phyloP scores from a whole-genome alignment of 1,139 yeast species.

The Debaryomyces subglobosus region DNA sequence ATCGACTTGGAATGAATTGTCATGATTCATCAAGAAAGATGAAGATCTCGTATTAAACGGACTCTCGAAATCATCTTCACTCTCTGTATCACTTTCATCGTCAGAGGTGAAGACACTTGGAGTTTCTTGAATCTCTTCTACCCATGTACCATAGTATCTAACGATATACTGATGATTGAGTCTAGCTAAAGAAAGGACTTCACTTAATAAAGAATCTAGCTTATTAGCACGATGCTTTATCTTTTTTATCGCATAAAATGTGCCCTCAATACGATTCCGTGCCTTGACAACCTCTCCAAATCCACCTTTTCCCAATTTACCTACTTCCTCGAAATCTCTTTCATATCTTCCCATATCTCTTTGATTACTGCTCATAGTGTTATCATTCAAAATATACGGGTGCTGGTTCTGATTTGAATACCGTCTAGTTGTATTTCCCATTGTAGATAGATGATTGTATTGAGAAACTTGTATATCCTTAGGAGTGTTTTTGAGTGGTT shows the following conservation, averaged over 20 bases:
- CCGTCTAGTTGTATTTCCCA: constrained; percentile 16
- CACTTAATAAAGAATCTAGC: constrained; percentile 79
- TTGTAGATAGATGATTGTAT: neutral
- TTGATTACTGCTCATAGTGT: neutral
- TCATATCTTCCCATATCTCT: constrained; percentile 39
- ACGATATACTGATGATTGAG: constrained; percentile 95
- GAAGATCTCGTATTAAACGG: constrained; percentile 26
- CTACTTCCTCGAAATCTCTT: constrained; percentile 90
- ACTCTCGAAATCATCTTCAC: constrained; percentile 24
- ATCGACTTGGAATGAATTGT: constrained; percentile 54
- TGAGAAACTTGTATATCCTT: neutral
- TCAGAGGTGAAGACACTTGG: constrained; percentile 15
- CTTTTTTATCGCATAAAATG: constrained; percentile 92
- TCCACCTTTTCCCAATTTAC: constrained; percentile 91
- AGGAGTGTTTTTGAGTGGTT: neutral
- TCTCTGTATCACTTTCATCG: constrained; percentile 21
- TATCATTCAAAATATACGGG: constrained; percentile 7
- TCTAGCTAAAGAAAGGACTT: constrained; percentile 88
- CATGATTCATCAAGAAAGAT: constrained; percentile 34
- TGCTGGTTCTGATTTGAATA: constrained; percentile 23
- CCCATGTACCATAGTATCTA: constrained; percentile 96
- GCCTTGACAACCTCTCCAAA: constrained; percentile 98
- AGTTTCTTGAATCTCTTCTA: constrained; percentile 60
- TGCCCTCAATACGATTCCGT: constrained; percentile 87
- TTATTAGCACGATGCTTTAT: constrained; percentile 82